phyloP scores from a whole-genome alignment of 1,139 yeast genomes.

The Candida dubliniensis region DNA sequence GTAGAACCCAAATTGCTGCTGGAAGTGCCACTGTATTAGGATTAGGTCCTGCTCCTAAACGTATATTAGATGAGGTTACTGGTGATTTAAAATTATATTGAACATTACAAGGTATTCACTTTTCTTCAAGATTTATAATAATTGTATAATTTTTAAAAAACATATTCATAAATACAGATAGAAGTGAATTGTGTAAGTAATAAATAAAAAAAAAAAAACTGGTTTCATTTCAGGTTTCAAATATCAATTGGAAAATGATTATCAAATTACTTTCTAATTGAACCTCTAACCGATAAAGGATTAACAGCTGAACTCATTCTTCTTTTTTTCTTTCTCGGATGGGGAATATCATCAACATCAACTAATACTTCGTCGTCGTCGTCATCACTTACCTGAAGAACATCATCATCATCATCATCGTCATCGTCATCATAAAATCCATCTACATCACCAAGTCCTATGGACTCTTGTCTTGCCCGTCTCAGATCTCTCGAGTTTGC shows the following conservation, averaged over 20 bases:
- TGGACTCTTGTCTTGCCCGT: slow-evolving; percentile 40
- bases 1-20: slow-evolving; percentile 92
- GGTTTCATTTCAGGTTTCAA: too few relatives aligned
- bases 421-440: slow-evolving; percentile 47
- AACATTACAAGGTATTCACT: slow-evolving; percentile 5
- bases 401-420: slow-evolving; percentile 34
- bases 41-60: slow-evolving; percentile 94
- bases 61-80: slow-evolving; percentile 76
- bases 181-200: slow-evolving; percentile 1
- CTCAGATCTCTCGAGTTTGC: slow-evolving; percentile 30
- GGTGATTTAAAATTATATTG: slow-evolving; percentile 74
- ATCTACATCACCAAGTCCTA: slow-evolving; percentile 49
- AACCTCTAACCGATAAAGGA: slow-evolving; percentile 32
- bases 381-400: slow-evolving; percentile 36
- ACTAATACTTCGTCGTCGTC: slow-evolving; percentile 42
- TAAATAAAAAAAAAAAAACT: not conserved
- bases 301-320: slow-evolving; percentile 48
- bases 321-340: slow-evolving; percentile 33
- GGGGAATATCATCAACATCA: slow-evolving; percentile 34
- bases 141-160: not conserved
- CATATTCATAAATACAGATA: slow-evolving; percentile 1
- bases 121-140: not conserved
- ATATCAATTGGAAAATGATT: slow-evolving; percentile 1
- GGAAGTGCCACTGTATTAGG: slow-evolving; percentile 96
- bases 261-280: slow-evolving; percentile 12